These are phyloP conservation scores for Penicillium sp. DNA, from an alignment of 2,329 filamentous ascomycete genomes.

Conservation along the genomic window DNA sequence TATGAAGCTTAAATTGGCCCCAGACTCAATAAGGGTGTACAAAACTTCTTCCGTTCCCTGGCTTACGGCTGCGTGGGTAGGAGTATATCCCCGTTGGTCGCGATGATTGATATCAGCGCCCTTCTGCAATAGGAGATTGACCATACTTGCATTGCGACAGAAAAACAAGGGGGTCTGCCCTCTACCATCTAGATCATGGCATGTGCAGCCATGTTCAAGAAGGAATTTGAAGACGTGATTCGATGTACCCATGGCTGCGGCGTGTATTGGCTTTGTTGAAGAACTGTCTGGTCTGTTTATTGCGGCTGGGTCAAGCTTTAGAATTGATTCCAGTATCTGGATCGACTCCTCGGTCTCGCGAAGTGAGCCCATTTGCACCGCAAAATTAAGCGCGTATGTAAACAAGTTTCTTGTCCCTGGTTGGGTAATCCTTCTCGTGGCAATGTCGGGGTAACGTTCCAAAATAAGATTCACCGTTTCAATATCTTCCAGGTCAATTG, in stretches of 20 bases:
- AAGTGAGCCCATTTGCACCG: conserved; percentile 7
- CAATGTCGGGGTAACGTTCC: background rate
- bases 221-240: conserved; percentile 2
- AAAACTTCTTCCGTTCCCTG: conserved; percentile 4
- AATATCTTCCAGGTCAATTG: conserved; percentile 12
- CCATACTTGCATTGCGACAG: background rate
- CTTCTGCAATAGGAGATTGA: background rate
- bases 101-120: conserved; percentile 6
- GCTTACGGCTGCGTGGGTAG: conserved; percentile 1
- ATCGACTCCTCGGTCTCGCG: conserved; percentile 9
- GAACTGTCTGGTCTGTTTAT: conserved; percentile 8
- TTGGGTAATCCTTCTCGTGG: background rate
- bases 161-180: conserved; percentile 3
- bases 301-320: conserved; percentile 7
- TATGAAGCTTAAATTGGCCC: conserved; percentile 1
- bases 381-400: conserved; percentile 12
- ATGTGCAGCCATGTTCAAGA: background rate
- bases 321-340: conserved; percentile 4
- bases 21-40: conserved; percentile 2
- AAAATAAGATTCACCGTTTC: conserved; percentile 6
- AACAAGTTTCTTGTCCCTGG: background rate
- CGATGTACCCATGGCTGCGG: conserved; percentile 10
- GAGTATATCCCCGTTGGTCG: conserved; percentile 4
- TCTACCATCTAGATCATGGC: background rate
- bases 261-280: conserved; percentile 4